phyloP scores from a whole-genome alignment of 148 eudicot genomes.

The Vaccinium vitisidaea region DNA sequence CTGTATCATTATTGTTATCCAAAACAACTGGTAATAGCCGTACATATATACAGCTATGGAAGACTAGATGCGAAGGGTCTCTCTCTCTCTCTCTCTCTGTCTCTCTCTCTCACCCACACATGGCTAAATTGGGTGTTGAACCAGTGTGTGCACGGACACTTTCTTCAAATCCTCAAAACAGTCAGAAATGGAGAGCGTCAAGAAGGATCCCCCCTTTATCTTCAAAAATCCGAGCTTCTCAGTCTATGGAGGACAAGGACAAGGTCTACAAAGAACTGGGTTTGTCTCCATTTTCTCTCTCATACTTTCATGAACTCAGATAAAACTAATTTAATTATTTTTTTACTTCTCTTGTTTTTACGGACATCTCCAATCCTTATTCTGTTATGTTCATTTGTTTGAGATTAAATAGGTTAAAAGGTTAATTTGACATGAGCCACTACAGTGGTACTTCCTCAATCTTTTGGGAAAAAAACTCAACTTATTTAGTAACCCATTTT shows the following conservation, averaged over 20 bases:
- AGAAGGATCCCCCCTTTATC: constrained; percentile 16
- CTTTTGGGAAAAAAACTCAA: background rate
- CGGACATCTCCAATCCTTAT: background rate
- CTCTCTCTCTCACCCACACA: background rate
- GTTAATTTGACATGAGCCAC: background rate
- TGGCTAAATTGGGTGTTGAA: constrained; percentile 33
- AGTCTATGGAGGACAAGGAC: constrained; percentile 52
- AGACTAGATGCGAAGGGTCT: too few relatives aligned
- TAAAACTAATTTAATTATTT: background rate
- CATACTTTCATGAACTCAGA: background rate
- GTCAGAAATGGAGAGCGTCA: constrained; percentile 29
- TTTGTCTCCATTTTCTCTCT: constrained; percentile 27
- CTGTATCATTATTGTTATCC: too few relatives aligned
- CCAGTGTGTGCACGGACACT: constrained; percentile 11
- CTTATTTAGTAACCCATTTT: background rate
- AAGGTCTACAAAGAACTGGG: constrained; percentile 73
- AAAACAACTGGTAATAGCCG: background rate
- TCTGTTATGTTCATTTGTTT: background rate
- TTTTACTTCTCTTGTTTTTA: background rate
- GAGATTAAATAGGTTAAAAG: background rate
- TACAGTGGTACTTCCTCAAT: background rate
- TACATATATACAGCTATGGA: background rate
- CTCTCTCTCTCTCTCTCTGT: background rate
- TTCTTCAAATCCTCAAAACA: constrained; percentile 18
- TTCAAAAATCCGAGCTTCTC: constrained; percentile 56